phyloP scores from a whole-genome alignment of 2,329 filamentous ascomycete species.

The Balansia obtecta region DNA sequence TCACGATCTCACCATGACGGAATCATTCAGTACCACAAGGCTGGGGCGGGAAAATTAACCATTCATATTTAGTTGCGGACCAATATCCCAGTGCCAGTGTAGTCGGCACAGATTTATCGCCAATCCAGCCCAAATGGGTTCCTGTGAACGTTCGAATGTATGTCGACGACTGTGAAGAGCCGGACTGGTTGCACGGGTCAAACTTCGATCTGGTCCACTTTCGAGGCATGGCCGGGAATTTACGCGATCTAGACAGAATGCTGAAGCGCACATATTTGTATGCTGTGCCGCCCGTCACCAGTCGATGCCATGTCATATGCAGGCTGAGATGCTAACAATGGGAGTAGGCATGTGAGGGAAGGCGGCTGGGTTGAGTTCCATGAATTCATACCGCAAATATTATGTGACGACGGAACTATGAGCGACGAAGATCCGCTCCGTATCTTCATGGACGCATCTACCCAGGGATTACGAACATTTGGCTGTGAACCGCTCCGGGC shows the following conservation, averaged over 20 bases:
- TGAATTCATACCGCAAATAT: slow-evolving; percentile 28
- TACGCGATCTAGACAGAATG: slow-evolving; percentile 38
- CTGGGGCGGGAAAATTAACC: background rate
- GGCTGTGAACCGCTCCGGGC: slow-evolving; percentile 26
- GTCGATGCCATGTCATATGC: background rate
- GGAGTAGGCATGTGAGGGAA: slow-evolving; percentile 24
- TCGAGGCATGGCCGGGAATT: slow-evolving; percentile 33
- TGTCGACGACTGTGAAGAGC: slow-evolving; percentile 47
- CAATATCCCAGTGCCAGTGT: slow-evolving; percentile 27
- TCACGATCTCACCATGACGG: background rate
- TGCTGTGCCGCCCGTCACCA: background rate
- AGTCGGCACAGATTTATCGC: slow-evolving; percentile 29
- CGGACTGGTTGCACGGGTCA: slow-evolving; percentile 40
- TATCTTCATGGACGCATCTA: slow-evolving; percentile 20
- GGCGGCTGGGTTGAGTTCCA: slow-evolving; percentile 42
- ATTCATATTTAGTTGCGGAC: slow-evolving; percentile 23
- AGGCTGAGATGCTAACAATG: slow-evolving; percentile 4
- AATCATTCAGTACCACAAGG: too few relatives aligned
- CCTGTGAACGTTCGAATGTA: slow-evolving; percentile 50
- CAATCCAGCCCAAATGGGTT: slow-evolving; percentile 35
- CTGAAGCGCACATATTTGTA: slow-evolving; percentile 26
- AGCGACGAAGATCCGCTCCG: slow-evolving; percentile 24
- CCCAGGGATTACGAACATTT: slow-evolving; percentile 20
- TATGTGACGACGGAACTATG: slow-evolving; percentile 33
- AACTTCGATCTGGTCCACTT: slow-evolving; percentile 46